Conservation (phyloP, 345 rosid genomes). For the Cochlearia excelsa region DNA sequence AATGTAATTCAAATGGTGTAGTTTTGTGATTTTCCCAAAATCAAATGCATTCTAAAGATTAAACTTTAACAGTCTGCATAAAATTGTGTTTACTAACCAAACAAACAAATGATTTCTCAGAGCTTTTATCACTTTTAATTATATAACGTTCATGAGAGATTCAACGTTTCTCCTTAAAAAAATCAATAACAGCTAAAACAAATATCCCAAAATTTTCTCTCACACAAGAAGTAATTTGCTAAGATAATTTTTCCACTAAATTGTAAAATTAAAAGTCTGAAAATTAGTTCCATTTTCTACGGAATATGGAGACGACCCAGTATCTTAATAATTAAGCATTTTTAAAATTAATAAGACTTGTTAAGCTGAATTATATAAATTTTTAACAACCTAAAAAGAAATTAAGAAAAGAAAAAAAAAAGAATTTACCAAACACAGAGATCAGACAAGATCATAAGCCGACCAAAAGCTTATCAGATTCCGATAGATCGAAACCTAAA, state of each 20-base stretch:
- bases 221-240: no score
- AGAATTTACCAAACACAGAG: slow-evolving; percentile 26
- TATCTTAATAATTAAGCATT: slow-evolving; percentile 18
- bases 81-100: slow-evolving; percentile 3
- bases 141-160: not conserved
- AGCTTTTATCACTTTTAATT: not conserved
- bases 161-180: slow-evolving; percentile 2
- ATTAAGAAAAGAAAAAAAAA: not conserved
- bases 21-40: no score
- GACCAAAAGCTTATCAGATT: slow-evolving; percentile 21
- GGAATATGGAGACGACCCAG: slow-evolving; percentile 33
- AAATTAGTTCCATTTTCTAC: slow-evolving; percentile 29
- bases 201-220: no score
- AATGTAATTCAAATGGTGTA: no score
- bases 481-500: slow-evolving; percentile 39
- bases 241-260: not conserved
- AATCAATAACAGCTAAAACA: not conserved
- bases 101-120: not conserved
- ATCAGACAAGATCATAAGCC: slow-evolving; percentile 30
- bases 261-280: slow-evolving; percentile 7
- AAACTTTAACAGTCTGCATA: slow-evolving; percentile 1
- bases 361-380: not conserved
- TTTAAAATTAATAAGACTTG: not conserved
- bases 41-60: not conserved
- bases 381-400: not conserved